Percentiles rank a stretch among this genome's conserved stretches.
Evolutionary conservation across 2,329 filamentous ascomycete genomes (phyloP).

Genomic region (Rhynchosporium agropyri): DNA sequence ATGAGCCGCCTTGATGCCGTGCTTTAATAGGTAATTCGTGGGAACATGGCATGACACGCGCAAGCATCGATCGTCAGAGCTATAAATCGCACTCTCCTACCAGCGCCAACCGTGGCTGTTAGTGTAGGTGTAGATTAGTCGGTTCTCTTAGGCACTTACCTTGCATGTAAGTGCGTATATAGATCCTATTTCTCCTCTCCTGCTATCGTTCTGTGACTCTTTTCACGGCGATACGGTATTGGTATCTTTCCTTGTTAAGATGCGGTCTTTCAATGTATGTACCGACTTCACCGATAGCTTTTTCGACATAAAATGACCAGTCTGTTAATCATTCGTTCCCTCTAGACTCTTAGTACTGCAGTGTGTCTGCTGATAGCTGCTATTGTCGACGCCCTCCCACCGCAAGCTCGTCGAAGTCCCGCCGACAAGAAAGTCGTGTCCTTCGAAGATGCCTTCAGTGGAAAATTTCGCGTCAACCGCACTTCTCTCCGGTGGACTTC

Average conservation of each 20-base stretch:
- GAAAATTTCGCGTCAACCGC: constrained; percentile 29
- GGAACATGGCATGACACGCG: neutral
- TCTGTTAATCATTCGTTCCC: neutral
- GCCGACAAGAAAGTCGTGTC: constrained; percentile 36
- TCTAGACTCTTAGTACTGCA: constrained; percentile 13
- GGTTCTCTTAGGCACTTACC: too few species aligned
- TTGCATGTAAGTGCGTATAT: too few species aligned
- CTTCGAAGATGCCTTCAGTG: constrained; percentile 35
- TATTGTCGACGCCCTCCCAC: constrained; percentile 1
- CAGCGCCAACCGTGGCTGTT: neutral
- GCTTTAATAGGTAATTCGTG: neutral
- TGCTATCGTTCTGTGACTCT: neutral
- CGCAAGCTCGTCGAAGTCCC: constrained; percentile 7
- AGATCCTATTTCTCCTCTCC: too few species aligned
- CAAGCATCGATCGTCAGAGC: neutral
- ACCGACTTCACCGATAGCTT: neutral
- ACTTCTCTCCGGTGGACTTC: constrained; percentile 53
- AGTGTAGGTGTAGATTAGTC: too few species aligned
- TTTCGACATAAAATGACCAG: neutral
- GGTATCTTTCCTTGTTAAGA: neutral
- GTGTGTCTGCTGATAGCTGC: constrained; percentile 10
- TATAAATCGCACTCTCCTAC: constrained; percentile 4
- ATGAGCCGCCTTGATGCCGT: constrained; percentile 7
- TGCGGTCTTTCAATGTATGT: constrained; percentile 15
- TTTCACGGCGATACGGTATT: neutral